phyloP scores from a whole-genome alignment of 1,284 basidiomycete species.

The Papiliotrema nemorosa region DNA sequence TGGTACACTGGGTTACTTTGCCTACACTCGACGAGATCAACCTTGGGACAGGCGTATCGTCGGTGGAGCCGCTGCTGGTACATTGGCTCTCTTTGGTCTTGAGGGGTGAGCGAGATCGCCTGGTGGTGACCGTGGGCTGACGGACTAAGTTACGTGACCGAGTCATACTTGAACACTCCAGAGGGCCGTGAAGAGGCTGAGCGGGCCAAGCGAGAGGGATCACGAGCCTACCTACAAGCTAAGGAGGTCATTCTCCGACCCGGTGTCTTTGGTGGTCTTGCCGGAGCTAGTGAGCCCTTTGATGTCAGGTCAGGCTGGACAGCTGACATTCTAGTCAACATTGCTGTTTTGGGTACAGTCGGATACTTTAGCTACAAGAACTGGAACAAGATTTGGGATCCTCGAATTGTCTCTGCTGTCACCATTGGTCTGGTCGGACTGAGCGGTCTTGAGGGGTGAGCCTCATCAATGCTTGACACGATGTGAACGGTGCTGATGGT shows the following conservation, averaged over 20 bases:
- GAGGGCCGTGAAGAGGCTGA: conserved; percentile 59
- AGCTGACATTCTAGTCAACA: conserved; percentile 56
- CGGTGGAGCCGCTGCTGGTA: conserved; percentile 56
- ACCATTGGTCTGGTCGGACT: conserved; percentile 63
- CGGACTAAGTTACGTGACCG: conserved; percentile 55
- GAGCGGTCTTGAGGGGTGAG: conserved; percentile 68
- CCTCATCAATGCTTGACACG: not conserved
- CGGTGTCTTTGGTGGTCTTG: conserved; percentile 63
- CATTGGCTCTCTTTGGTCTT: conserved; percentile 58
- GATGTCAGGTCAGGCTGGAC: not conserved
- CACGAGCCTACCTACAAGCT: conserved; percentile 58
- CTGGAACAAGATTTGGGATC: conserved; percentile 72
- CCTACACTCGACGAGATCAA: conserved; percentile 64
- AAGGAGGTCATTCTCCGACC: conserved; percentile 65
- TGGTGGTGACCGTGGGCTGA: conserved; percentile 8
- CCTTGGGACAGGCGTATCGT: conserved; percentile 61
- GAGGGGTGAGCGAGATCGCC: conserved; percentile 52
- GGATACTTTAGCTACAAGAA: conserved; percentile 67
- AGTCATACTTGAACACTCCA: conserved; percentile 61
- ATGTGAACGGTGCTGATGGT: conserved; percentile 5
- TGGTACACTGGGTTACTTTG: conserved; percentile 60
- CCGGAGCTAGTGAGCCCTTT: conserved; percentile 59
- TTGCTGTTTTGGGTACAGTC: conserved; percentile 63
- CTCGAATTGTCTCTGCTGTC: conserved; percentile 61
- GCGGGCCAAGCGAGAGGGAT: conserved; percentile 61